These are phyloP conservation scores for Turritis glabra DNA, from an alignment of 345 rosid genomes.

Conservation along the genomic window DNA sequence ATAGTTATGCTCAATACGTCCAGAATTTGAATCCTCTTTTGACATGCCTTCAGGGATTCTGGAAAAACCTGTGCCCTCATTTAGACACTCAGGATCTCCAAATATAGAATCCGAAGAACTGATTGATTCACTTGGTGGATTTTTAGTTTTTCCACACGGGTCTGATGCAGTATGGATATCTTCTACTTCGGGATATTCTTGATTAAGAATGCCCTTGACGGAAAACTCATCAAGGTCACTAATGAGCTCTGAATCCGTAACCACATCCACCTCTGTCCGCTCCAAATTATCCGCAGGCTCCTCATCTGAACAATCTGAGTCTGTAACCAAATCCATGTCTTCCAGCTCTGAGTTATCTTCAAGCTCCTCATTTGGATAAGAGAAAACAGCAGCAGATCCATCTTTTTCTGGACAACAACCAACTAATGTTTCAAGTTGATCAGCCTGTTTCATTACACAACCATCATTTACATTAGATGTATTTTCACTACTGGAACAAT, in stretches of 20 bases:
- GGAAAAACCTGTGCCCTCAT: slow-evolving; percentile 22
- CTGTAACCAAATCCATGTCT: slow-evolving; percentile 40
- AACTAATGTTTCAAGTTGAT: slow-evolving; percentile 31
- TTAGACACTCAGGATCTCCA: slow-evolving; percentile 15
- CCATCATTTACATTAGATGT: slow-evolving; percentile 20
- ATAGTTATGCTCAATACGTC: slow-evolving; percentile 10
- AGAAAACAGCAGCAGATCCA: slow-evolving; percentile 26
- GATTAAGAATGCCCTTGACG: slow-evolving; percentile 24
- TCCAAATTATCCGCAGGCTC: slow-evolving; percentile 33
- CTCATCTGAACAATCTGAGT: slow-evolving; percentile 36
- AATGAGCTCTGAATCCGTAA: slow-evolving; percentile 33
- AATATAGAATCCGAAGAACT: slow-evolving; percentile 11
- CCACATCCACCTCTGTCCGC: slow-evolving; percentile 33
- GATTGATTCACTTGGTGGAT: slow-evolving; percentile 24
- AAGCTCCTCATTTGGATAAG: slow-evolving; percentile 18
- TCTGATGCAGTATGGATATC: slow-evolving; percentile 20
- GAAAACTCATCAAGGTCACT: slow-evolving; percentile 30
- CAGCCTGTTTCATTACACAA: slow-evolving; percentile 30
- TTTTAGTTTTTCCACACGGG: slow-evolving; percentile 20
- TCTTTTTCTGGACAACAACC: slow-evolving; percentile 27
- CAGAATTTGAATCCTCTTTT: slow-evolving; percentile 12
- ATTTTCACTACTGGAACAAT: slow-evolving; percentile 20
- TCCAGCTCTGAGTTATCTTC: slow-evolving; percentile 34
- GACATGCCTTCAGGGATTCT: slow-evolving; percentile 12
- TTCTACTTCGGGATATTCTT: slow-evolving; percentile 31